These are phyloP conservation scores for Saturnispora gosingensis DNA, from an alignment of 805 yeast genomes.

Conservation along the genomic window DNA sequence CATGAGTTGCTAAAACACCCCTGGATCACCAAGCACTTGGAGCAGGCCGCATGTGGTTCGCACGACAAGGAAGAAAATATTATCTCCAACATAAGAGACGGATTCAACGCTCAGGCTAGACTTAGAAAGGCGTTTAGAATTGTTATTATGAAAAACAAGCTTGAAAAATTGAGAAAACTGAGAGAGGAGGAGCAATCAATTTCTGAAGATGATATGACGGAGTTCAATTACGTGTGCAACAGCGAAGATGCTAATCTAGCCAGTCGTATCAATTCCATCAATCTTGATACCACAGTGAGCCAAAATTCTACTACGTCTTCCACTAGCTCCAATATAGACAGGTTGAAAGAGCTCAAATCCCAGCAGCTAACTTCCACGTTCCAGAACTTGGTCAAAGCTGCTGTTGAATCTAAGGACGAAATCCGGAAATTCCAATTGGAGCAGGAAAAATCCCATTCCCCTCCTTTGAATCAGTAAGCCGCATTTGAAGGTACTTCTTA, in stretches of 20 bases:
- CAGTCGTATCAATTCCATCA: slow-evolving; percentile 12
- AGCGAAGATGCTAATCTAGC: slow-evolving; percentile 38
- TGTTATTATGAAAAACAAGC: slow-evolving; percentile 71
- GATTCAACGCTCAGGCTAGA: slow-evolving; percentile 75
- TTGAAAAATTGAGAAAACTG: slow-evolving; percentile 56
- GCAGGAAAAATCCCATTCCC: slow-evolving; percentile 11
- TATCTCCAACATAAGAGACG: slow-evolving; percentile 70
- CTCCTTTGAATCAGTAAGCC: neutral
- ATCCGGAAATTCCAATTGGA: slow-evolving; percentile 22
- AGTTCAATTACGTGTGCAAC: slow-evolving; percentile 24
- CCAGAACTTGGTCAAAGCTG: slow-evolving; percentile 25
- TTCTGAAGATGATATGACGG: slow-evolving; percentile 26
- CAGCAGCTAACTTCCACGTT: slow-evolving; percentile 24
- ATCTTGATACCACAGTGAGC: neutral
- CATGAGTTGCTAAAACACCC: slow-evolving; percentile 54
- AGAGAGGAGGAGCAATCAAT: slow-evolving; percentile 44
- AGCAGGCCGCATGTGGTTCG: slow-evolving; percentile 7
- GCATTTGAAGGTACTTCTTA: too few relatives aligned
- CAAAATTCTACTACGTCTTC: neutral
- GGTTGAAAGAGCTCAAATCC: slow-evolving; percentile 12
- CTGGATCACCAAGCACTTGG: slow-evolving; percentile 54
- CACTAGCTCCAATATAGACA: neutral
- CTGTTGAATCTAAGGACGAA: slow-evolving; percentile 25
- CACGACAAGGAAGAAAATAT: slow-evolving; percentile 39
- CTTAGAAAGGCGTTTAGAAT: slow-evolving; percentile 80